Evolutionary conservation across 2,329 filamentous ascomycete species (phyloP), one percentile per base, ranked within the genome.

Genomic region (Fusarium coicis): DNA sequence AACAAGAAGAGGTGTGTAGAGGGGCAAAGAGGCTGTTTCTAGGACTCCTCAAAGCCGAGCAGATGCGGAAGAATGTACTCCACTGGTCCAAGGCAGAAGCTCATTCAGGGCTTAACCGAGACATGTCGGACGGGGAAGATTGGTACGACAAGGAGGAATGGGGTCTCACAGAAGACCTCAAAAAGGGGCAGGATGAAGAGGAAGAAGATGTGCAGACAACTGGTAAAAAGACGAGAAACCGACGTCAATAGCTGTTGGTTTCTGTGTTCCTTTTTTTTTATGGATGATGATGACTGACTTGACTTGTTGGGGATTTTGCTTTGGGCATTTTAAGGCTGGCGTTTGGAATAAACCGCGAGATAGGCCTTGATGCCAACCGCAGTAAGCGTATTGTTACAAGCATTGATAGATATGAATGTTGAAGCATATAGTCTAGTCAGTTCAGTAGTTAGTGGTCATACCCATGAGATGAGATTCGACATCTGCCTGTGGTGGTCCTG

Each of bases 111-210:
- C 79, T 84, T 23, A 90, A 91, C 79, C 81, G 91, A 55, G 93
- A 95, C 80, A 91, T 96, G 91, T 95, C 92, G 56, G 94, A 97
- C 79, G 93, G 93, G 16, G 94, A 97, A 84, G 94, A 97, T 80
- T 97, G 93, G 93, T 95, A 95, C 79, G 94, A 97, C 81, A 89
- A 89, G 78, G 92, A 94, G 59, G 92, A 94, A 82, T 96, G 93
- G 93, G 89, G 89, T 0, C 81, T 96, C 54, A 87, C 89, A 14
- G 92, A 93, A 69, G 91, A 93, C 74, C 83, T 96, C 12, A 92
- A 93, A 80, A 96, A 96, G 83, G 93, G 93, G 1, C 91, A 93
- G 76, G 93, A 95, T 70, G 91, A 93, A 78, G 93, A 96, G 77
- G 93, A 96, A 79, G 93, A 96, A 79, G 93, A 95, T 71, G 86